Evolutionary conservation across 2,329 filamentous ascomycete genomes (phyloP), one percentile per base, ranked within the genome.

Genomic region (Ceratocystis lukuohia): DNA sequence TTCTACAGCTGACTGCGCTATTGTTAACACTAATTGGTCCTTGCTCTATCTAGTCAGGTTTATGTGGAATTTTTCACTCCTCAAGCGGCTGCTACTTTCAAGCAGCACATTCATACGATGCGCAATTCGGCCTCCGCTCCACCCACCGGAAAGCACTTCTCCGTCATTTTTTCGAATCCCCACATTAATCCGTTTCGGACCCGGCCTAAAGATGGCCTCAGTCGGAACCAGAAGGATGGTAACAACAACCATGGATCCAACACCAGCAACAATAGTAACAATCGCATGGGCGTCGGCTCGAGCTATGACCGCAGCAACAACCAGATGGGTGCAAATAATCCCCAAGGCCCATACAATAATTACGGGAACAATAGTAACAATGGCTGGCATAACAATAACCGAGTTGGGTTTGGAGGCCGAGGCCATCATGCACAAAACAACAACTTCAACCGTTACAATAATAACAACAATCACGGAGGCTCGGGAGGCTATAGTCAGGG

Each of bases 131-230:
- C 83, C 68, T 80, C 81, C 22, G 77, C 75, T 66, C 79, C 79
- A 70, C 78, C 77, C 66, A 80, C 75, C 72, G 87, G 80, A 69
- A 92, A 92, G 74, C 89, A 89, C 73, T 82, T 88, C 70, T 82
- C 80, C 0, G 84, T 89, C 61, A 84, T 84, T 67, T 96, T 91
- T 78, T 88, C 88, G 65, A 87, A 84, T 69, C 86, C 91, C 0
- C 82, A 84, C 61, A 81, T 83, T 70, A 97, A 97, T 74, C 91
- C 92, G 0, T 97, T 96, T 82, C 87, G 88, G 70, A 96, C 91
- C 0, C 78, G 95, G 3, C 92, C 91, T 20, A 96, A 96, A 77
- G 92, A 88, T 0, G 91, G 89, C 0, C 70, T 75, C 2, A 71
- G 75, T 28, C 33, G 56, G n/a, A 64, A 65, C 45, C 59, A 66